Evolutionary conservation across 192 early-diverging fungal species (phyloP), one percentile per base, ranked within the genome.

Genomic region (Coemansia sp.): DNA sequence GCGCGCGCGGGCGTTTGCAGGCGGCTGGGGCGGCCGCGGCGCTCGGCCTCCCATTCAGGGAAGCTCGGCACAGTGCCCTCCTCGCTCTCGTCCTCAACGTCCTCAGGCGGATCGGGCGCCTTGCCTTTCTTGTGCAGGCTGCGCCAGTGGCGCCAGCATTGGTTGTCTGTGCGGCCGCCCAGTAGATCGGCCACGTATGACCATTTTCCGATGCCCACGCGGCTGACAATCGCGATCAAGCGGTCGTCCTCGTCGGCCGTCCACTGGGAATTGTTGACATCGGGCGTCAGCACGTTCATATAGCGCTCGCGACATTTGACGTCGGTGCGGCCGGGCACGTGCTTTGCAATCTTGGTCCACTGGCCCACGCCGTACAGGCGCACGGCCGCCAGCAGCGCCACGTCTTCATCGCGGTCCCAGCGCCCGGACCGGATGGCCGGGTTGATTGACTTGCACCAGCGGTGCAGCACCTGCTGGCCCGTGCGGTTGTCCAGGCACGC

Each of bases 251-350:
- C 83, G 28, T 66, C 66, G 22, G 54, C n/a, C 18, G 80, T 72
- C 82, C 88, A 83, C 28, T 81, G 80, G 48, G 81, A 74, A 30
- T 81, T 73, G 33, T 86, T 82, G 22, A 92, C 58, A 4, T 53
- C 54, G 8, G 87, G 85, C 22, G 80, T 68, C 32, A 91, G 65
- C 7, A 88, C 78, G 63, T 92, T 91, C 64, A 83, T 72, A 71
- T 87, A 92, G 59, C 90, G 76, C 60, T 92, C 90, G 46, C 90
- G 81, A 51, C 89, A 91, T 59, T 92, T 86, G 33, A 89, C 82
- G 62, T 92, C 90, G 0, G 88, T 92, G 50, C 89, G 71, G 11
- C 87, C 87, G 2, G 75, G 84, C 22, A 91, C 82, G 55, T 88
- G 82, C 60, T 86, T 80, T 55, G 85, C 82, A 31, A 92, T 77